Evolutionary conservation across 495 filamentous ascomycete species (phyloP).

Genomic region (Neurospora sp.): DNA sequence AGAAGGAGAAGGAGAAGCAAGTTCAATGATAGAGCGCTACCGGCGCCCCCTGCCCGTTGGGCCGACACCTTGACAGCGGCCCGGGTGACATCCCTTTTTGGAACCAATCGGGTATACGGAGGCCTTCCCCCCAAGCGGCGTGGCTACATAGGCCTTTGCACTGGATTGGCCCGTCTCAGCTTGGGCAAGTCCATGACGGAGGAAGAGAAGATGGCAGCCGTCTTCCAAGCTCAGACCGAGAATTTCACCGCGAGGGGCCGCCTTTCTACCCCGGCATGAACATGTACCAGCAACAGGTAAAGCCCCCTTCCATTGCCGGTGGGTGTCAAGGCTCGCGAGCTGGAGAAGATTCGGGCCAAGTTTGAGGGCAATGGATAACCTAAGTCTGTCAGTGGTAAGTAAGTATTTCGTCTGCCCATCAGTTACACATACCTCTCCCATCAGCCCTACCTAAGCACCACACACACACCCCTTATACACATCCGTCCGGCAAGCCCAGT

Average conservation of each 20-base stretch:
- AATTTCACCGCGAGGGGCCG: constrained; percentile 59
- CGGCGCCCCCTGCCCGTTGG: too few relatives aligned
- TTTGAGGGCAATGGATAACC: neutral
- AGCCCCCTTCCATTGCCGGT: neutral
- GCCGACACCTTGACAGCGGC: too few relatives aligned
- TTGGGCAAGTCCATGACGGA: constrained; percentile 52
- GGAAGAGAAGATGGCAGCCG: constrained; percentile 80
- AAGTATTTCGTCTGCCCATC: neutral
- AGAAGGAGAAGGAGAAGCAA: too few relatives aligned
- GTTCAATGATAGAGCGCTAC: too few relatives aligned
- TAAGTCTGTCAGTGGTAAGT: neutral
- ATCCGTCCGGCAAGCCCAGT: neutral
- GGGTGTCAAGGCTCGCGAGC: neutral
- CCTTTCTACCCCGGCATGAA: neutral
- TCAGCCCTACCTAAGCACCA: neutral
- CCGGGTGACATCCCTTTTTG: too few relatives aligned
- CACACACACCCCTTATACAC: neutral
- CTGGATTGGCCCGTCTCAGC: too few relatives aligned
- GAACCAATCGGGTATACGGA: too few relatives aligned
- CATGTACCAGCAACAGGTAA: neutral
- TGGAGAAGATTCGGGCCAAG: neutral
- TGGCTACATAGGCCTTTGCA: too few relatives aligned
- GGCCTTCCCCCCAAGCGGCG: too few relatives aligned
- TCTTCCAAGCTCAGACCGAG: constrained; percentile 74
- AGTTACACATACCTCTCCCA: neutral